A percentile compares a stretch with the other conserved stretches of the same genome.
Evolutionary conservation across 495 filamentous ascomycete species (phyloP).

Genomic region (Xanthoparmelia taractica): DNA sequence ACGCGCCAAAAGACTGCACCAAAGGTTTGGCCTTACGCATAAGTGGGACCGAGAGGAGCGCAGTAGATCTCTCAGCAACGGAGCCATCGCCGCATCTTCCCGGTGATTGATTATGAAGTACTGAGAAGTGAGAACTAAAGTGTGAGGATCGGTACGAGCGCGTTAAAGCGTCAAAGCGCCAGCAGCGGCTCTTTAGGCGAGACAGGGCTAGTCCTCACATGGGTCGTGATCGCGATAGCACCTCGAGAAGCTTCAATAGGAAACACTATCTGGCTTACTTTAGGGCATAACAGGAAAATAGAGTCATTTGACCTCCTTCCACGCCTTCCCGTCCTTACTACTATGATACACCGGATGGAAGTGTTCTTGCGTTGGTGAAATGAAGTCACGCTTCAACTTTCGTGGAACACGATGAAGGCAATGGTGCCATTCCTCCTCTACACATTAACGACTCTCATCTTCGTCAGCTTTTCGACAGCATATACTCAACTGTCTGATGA

Average conservation of each 20-base stretch:
- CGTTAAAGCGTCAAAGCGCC: neutral
- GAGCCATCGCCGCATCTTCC: neutral
- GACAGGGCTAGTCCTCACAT: neutral
- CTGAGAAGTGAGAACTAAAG: too few relatives aligned
- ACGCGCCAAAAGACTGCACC: neutral
- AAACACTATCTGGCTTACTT: neutral
- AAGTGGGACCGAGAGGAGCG: neutral
- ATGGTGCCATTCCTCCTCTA: neutral
- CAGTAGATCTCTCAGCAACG: neutral
- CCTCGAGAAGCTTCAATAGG: neutral
- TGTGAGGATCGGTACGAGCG: neutral
- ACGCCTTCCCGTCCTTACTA: neutral
- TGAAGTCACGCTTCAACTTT: neutral
- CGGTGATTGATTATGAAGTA: neutral
- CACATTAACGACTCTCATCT: too few relatives aligned
- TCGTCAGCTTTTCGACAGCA: too few relatives aligned
- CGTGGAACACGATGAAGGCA: constrained; percentile 3
- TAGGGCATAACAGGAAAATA: neutral
- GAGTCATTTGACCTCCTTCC: neutral
- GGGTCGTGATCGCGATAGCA: neutral
- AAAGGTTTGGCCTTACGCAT: neutral
- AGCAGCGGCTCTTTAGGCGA: constrained; percentile 3
- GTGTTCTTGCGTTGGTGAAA: neutral
- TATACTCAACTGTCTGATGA: constrained; percentile 64
- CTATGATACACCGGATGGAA: neutral